phyloP scores from a whole-genome alignment of 345 rosid genomes.

The Conringia planisiliqua region DNA sequence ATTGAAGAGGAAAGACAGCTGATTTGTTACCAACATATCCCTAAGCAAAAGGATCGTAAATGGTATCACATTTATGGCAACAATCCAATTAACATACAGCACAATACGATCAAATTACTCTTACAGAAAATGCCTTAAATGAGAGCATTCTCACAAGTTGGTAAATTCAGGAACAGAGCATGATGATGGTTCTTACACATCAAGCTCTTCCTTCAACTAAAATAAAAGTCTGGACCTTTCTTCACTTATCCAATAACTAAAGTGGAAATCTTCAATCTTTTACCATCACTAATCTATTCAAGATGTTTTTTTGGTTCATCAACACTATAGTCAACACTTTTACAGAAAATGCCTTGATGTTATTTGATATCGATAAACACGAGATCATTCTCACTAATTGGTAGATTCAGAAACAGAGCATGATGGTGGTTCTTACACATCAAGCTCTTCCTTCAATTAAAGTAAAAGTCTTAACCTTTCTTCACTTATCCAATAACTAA shows the following conservation, averaged over 20 bases:
- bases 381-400: background rate
- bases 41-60: conserved; percentile 26
- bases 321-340: no score
- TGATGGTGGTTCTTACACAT: background rate
- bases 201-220: background rate
- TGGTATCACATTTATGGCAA: background rate
- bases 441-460: background rate
- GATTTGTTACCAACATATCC: conserved; percentile 99
- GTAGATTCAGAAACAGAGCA: background rate
- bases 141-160: background rate
- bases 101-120: background rate
- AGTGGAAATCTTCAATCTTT: background rate
- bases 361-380: no score
- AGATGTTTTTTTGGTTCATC: no score
- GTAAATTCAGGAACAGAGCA: background rate
- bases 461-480: background rate
- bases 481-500: background rate
- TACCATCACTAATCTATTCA: no score
- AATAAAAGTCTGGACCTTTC: background rate
- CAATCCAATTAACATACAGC: background rate
- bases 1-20: conserved; percentile 92
- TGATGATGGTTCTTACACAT: background rate
- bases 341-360: background rate
- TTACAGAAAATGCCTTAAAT: background rate
- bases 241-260: background rate